phyloP scores from a whole-genome alignment of 192 early-diverging fungal genomes.

The Coemansia furcata region DNA sequence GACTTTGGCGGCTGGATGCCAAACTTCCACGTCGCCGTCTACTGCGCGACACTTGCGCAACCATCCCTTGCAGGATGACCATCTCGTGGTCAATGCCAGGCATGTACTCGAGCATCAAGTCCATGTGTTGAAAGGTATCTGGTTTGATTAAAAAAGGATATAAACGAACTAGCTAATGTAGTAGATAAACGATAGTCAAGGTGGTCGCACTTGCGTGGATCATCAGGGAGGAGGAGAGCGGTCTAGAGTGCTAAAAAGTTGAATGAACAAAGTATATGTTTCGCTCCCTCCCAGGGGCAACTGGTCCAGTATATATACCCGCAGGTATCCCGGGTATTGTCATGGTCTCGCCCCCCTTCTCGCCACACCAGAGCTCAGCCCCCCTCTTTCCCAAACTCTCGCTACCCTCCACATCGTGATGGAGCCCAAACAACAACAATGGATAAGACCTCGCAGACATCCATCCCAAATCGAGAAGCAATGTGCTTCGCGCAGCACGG shows the following conservation, averaged over 20 bases:
- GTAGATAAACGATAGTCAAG: not conserved
- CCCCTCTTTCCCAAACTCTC: slow-evolving; percentile 5
- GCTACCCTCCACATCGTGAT: slow-evolving; percentile 1
- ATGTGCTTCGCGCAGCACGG: not conserved
- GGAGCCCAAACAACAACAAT: slow-evolving; percentile 6
- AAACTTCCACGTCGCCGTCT: slow-evolving; percentile 21
- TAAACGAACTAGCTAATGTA: not conserved
- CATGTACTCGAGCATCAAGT: slow-evolving; percentile 16
- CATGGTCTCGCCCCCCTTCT: not conserved
- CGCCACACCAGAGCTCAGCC: slow-evolving; percentile 5
- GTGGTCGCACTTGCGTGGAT: not conserved
- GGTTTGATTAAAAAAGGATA: not conserved
- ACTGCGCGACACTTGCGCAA: slow-evolving; percentile 33
- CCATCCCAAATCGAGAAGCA: slow-evolving; percentile 1
- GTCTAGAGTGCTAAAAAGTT: not conserved
- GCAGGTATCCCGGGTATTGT: not conserved
- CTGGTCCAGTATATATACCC: not conserved
- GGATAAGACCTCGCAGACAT: not conserved
- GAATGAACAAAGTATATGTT: not conserved
- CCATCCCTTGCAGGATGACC: slow-evolving; percentile 40
- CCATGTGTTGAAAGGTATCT: not conserved
- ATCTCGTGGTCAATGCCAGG: slow-evolving; percentile 38
- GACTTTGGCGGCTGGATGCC: not conserved
- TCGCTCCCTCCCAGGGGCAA: not conserved
- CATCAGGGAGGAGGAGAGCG: not conserved